Conservation (phyloP, 208 protist species). For the Leishmania mexicana region DNA sequence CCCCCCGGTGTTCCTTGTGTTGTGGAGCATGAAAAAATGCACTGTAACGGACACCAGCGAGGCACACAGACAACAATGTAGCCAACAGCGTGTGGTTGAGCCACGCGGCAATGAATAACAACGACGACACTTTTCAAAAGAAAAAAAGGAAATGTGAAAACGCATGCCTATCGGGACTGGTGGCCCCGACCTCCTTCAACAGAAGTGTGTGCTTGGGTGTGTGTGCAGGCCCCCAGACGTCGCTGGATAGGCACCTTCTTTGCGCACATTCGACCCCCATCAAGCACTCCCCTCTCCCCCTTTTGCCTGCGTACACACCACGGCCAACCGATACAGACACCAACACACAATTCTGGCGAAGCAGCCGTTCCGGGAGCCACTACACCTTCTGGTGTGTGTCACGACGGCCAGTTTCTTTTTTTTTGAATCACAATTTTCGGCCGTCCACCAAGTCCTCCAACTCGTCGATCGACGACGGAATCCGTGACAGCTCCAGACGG, state of each 20-base stretch:
- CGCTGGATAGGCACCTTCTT: neutral
- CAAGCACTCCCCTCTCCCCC: neutral
- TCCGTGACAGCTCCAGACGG: slow-evolving; percentile 43
- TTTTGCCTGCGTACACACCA: neutral
- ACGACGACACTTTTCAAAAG: neutral
- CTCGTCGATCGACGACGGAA: slow-evolving; percentile 76
- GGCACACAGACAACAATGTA: neutral
- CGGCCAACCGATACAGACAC: neutral
- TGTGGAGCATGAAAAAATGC: neutral
- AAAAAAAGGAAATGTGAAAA: neutral
- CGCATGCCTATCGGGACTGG: neutral
- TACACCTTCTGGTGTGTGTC: neutral
- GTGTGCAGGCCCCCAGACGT: neutral
- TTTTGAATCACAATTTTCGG: neutral
- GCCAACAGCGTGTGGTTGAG: neutral
- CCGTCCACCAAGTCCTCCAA: slow-evolving; percentile 82
- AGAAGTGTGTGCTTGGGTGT: neutral
- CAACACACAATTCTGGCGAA: neutral
- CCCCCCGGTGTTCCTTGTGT: neutral
- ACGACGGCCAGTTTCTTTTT: no score
- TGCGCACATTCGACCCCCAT: neutral
- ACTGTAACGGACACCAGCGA: neutral
- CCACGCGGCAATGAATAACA: neutral
- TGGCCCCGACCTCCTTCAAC: neutral
- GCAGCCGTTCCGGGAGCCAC: neutral